These are phyloP conservation scores for Ilyonectria mors-panacis DNA, from an alignment of 2,329 filamentous ascomycete genomes.

Conservation along the genomic window DNA sequence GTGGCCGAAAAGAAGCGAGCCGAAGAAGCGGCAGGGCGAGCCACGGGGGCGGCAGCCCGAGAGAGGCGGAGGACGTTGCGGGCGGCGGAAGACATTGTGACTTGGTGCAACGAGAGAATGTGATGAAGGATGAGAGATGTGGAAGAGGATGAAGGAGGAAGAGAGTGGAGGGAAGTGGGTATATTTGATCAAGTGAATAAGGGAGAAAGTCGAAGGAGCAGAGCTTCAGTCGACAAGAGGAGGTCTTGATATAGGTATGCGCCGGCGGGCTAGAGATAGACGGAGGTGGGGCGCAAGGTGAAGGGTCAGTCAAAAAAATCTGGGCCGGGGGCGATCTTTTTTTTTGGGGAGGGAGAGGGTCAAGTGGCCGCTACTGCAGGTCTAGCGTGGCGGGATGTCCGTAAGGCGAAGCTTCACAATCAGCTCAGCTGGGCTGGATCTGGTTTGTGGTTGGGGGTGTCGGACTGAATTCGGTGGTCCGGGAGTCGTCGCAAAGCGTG, in stretches of 20 bases:
- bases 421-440: slow-evolving; percentile 30
- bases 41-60: slow-evolving; percentile 49
- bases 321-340: slow-evolving; percentile 38
- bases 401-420: slow-evolving; percentile 44
- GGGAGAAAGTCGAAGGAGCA: slow-evolving; percentile 25
- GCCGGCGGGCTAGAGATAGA: slow-evolving; percentile 38
- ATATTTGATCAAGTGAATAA: slow-evolving; percentile 27
- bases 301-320: slow-evolving; percentile 30
- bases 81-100: slow-evolving; percentile 54
- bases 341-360: slow-evolving; percentile 30
- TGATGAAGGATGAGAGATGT: slow-evolving; percentile 23
- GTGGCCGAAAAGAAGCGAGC: slow-evolving; percentile 54
- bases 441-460: slow-evolving; percentile 3
- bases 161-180: slow-evolving; percentile 4
- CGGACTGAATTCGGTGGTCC: slow-evolving; percentile 21
- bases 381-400: slow-evolving; percentile 51
- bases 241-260: slow-evolving; percentile 46
- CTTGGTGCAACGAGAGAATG: slow-evolving; percentile 28
- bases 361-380: slow-evolving; percentile 46
- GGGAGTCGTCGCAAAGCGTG: slow-evolving; percentile 11
- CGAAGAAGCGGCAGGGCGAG: slow-evolving; percentile 43
- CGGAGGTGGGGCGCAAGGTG: slow-evolving; percentile 31
- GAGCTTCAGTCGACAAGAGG: slow-evolving; percentile 32
- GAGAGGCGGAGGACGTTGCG: slow-evolving; percentile 54
- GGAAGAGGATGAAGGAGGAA: slow-evolving; percentile 15